These are phyloP conservation scores for Boletellus emodensis DNA, from an alignment of 768 basidiomycete genomes.

Conservation along the genomic window DNA sequence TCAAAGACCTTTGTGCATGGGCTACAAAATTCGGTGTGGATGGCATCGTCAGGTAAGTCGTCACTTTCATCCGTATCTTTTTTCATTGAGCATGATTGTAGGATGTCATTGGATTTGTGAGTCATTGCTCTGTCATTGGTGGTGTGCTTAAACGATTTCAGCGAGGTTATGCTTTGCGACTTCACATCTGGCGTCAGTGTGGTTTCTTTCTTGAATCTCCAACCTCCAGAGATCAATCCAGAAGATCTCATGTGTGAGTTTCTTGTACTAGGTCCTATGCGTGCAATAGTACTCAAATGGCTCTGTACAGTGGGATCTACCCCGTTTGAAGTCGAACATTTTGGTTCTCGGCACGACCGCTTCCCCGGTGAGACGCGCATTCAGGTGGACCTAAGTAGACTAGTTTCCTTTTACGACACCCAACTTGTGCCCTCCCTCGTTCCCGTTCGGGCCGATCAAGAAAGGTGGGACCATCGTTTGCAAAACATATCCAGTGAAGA, in stretches of 20 bases:
- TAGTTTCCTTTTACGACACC: slow-evolving; percentile 10
- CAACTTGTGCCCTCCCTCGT: slow-evolving; percentile 10
- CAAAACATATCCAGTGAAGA: slow-evolving; percentile 12
- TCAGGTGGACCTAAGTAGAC: slow-evolving; percentile 3
- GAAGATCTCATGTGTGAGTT: not conserved
- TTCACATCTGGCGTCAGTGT: slow-evolving; percentile 38
- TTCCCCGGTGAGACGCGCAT: slow-evolving; percentile 23
- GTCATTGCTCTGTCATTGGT: slow-evolving; percentile 2
- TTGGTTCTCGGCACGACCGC: slow-evolving; percentile 19
- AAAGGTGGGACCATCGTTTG: slow-evolving; percentile 16
- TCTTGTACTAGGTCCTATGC: not conserved
- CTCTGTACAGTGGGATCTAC: not conserved
- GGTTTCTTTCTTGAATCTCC: slow-evolving; percentile 38
- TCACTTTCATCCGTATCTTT: not conserved
- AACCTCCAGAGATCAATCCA: not conserved
- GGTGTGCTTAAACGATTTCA: slow-evolving; percentile 9
- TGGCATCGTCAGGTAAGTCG: slow-evolving; percentile 28
- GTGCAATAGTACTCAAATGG: not conserved
- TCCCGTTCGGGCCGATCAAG: slow-evolving; percentile 2
- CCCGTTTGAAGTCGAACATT: slow-evolving; percentile 9
- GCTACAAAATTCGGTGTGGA: slow-evolving; percentile 28
- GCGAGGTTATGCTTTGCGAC: slow-evolving; percentile 49
- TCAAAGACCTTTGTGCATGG: slow-evolving; percentile 31
- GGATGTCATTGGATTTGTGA: slow-evolving; percentile 50
- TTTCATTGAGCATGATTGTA: slow-evolving; percentile 20